A percentile compares a stretch with the other conserved stretches of the same genome.
Conservation (phyloP, 2,329 filamentous ascomycete genomes). For the Colletotrichum limetticola region DNA sequence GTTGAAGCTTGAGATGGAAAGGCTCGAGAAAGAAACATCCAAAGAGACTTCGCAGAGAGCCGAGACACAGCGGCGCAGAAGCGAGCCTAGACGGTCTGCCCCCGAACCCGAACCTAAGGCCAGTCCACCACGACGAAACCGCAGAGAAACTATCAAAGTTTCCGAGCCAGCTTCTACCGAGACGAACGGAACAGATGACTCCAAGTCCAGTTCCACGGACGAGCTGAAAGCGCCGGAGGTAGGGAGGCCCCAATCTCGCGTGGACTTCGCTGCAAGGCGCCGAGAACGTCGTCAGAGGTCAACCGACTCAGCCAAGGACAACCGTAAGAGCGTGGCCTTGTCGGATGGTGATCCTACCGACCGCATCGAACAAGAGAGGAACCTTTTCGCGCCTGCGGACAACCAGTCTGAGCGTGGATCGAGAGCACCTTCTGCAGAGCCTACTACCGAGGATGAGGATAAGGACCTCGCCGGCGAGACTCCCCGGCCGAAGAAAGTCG, state of each 20-base stretch:
- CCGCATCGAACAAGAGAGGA: conserved; percentile 66
- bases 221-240: conserved; percentile 31
- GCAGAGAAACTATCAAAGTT: not conserved
- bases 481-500: conserved; percentile 55
- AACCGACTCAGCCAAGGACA: conserved; percentile 58
- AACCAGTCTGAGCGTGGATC: conserved; percentile 68
- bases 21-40: not conserved
- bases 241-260: conserved; percentile 48
- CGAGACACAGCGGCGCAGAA: not conserved
- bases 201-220: not conserved
- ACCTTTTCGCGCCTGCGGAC: conserved; percentile 64
- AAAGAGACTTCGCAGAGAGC: not conserved
- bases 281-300: conserved; percentile 54
- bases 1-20: not conserved
- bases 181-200: not conserved
- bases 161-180: not conserved
- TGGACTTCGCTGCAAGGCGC: conserved; percentile 58
- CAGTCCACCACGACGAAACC: not conserved
- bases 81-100: not conserved
- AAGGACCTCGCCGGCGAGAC: conserved; percentile 55
- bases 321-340: conserved; percentile 57
- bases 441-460: conserved; percentile 46
- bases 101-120: not conserved
- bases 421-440: conserved; percentile 59
- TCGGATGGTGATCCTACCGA: conserved; percentile 65